Evolutionary conservation across 2,329 filamentous ascomycete species (phyloP).

Genomic region (Cercospora citrullina): DNA sequence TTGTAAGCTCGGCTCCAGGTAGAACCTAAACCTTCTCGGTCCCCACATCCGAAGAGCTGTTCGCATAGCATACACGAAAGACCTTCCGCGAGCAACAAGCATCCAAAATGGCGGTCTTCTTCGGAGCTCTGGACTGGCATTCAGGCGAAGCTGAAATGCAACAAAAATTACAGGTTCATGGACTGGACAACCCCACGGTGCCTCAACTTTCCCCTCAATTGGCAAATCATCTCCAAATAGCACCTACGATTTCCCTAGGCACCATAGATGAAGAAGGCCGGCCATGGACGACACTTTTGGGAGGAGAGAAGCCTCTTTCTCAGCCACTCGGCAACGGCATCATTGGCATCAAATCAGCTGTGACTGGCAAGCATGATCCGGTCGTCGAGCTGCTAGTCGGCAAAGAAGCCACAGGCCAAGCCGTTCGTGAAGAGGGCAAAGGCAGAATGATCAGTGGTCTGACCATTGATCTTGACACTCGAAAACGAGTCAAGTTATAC

Average conservation of each 20-base stretch:
- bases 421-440: constrained; percentile 42
- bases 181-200: constrained; percentile 29
- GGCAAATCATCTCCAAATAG: constrained; percentile 59
- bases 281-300: constrained; percentile 78
- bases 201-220: constrained; percentile 63
- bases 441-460: constrained; percentile 62
- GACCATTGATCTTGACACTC: constrained; percentile 63
- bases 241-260: constrained; percentile 71
- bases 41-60: background rate
- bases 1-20: background rate
- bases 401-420: constrained; percentile 47
- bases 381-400: constrained; percentile 65
- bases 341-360: constrained; percentile 62
- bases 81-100: background rate
- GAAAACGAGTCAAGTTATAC: constrained; percentile 72
- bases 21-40: background rate
- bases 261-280: constrained; percentile 64
- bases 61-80: background rate
- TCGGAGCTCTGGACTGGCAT: constrained; percentile 12
- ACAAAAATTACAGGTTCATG: constrained; percentile 4
- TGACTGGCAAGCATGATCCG: constrained; percentile 66
- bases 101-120: constrained; percentile 2
- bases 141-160: constrained; percentile 8
- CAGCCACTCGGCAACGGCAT: constrained; percentile 61
- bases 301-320: constrained; percentile 70